Evolutionary conservation across 2,329 filamentous ascomycete genomes (phyloP), one percentile per base, ranked within the genome.

Genomic region (Penicillium vulpinum): DNA sequence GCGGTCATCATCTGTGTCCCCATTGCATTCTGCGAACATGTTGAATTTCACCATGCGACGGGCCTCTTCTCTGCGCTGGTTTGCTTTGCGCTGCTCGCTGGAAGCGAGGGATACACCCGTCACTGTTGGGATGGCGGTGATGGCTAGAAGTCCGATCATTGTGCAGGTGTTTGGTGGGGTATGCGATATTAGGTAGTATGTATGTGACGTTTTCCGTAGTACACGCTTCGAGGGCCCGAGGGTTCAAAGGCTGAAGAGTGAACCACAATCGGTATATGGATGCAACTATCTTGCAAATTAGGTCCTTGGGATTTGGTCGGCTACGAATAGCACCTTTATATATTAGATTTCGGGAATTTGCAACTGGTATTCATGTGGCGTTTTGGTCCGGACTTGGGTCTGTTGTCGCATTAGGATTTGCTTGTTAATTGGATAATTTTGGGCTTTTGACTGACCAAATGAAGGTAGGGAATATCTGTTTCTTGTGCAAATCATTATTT

Each of bases 31-130:
- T 29, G 78, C 69, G 57, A 77, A 63, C 31, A 81, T 75, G 52
- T 78, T 67, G 51, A 81, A 78, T 60, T 80, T 81, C 26, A 74
- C 67, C 72, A 81, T 80, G 41, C 77, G 76, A 51, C 72, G 71
- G 60, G 73, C 72, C 61, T 81, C 78, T 62, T 75, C 68, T 60
- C 75, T 69, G 59, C 73, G 71, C 41, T 75, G 65, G 54, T 80
- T 80, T 45, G 74, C 68, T 58, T 76, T 78, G 61, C 75, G 76
- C 51, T 80, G 77, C 59, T 78, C 76, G 58, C 73, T 74, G 18
- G 75, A 70, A 3, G 73, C 79, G 59, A 81, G 73, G 10, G 77
- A 71, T 16, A 77, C 74, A 39, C 79, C 79, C 10, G 78, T 79
- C 39, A 80, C 77, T 6, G 78, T 78, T 36, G 79, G 79, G 57